Percentiles rank a stretch among this genome's conserved stretches.
Conservation (phyloP, 2,329 filamentous ascomycete genomes). For the Fusarium sp. region DNA sequence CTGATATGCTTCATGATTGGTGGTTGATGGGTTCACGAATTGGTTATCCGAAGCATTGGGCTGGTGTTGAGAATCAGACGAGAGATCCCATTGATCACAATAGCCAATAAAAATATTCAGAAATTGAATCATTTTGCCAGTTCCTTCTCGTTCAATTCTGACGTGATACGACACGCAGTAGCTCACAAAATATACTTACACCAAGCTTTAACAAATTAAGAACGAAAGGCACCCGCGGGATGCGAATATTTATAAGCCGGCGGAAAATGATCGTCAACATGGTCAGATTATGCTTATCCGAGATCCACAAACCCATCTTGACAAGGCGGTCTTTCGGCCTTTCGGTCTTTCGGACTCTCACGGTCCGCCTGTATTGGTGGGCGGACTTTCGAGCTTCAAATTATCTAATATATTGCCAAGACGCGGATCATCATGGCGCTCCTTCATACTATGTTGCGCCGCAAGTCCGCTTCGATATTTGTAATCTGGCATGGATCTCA, state of each 20-base stretch:
- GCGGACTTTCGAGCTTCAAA: conserved; percentile 1
- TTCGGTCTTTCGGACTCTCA: conserved; percentile 12
- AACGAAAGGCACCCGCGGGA: background rate
- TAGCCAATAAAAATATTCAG: background rate
- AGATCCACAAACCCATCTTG: background rate
- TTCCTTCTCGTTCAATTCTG: background rate
- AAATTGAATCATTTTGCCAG: too few relatives aligned
- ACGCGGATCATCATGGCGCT: background rate
- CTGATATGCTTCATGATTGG: conserved; percentile 9
- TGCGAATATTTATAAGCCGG: conserved; percentile 11
- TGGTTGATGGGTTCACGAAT: background rate
- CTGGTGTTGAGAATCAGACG: too few relatives aligned
- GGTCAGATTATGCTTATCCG: conserved; percentile 18
- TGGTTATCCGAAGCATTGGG: conserved; percentile 5
- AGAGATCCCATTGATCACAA: background rate
- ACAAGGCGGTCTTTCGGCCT: background rate
- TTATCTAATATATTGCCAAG: background rate
- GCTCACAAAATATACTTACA: background rate
- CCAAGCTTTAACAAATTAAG: background rate
- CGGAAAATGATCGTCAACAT: background rate
- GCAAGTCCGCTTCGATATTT: background rate
- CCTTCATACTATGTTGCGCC: background rate
- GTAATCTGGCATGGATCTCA: background rate
- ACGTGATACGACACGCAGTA: background rate
- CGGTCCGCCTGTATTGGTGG: background rate